These are phyloP conservation scores for Rhodotorula sp. DNA, from an alignment of 1,284 basidiomycete species.

Conservation along the genomic window DNA sequence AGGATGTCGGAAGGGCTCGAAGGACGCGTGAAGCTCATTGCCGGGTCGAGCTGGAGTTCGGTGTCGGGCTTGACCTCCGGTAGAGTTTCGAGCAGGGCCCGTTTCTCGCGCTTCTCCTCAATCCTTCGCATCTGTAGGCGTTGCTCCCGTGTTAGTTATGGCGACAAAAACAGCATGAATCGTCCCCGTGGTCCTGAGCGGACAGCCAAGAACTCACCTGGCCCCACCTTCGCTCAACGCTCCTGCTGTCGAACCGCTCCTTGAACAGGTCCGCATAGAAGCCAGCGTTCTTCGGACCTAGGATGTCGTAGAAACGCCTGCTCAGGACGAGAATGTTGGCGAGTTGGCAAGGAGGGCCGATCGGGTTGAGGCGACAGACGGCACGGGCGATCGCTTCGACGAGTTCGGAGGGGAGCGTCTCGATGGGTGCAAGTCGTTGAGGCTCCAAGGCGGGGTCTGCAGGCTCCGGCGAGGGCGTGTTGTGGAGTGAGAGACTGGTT, in stretches of 20 bases:
- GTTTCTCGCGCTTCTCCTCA: conserved; percentile 46
- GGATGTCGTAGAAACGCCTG: conserved; percentile 44
- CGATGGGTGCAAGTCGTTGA: conserved; percentile 5
- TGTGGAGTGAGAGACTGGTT: conserved; percentile 1
- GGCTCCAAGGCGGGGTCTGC: not conserved
- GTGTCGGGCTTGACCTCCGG: conserved; percentile 28
- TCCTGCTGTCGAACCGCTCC: conserved; percentile 51
- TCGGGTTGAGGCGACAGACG: conserved; percentile 29
- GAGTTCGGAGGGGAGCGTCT: conserved; percentile 36
- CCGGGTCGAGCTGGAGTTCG: conserved; percentile 28
- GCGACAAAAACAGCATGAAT: not conserved
- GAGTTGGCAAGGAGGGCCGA: conserved; percentile 26
- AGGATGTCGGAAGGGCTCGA: conserved; percentile 17
- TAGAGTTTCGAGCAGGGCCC: conserved; percentile 40
- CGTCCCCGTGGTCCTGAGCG: too few species aligned
- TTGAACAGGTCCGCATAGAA: conserved; percentile 51
- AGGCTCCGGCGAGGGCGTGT: not conserved
- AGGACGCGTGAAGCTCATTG: conserved; percentile 30
- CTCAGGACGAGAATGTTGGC: conserved; percentile 24
- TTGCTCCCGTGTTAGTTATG: conserved; percentile 20
- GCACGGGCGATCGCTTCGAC: conserved; percentile 48
- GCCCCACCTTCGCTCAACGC: conserved; percentile 42
- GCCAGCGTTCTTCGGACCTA: conserved; percentile 50
- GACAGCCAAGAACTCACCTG: conserved; percentile 30
- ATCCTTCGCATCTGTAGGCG: conserved; percentile 43